These are phyloP conservation scores for Diplosphaera chodatii DNA, from an alignment of 139 green algal genomes.

Conservation along the genomic window DNA sequence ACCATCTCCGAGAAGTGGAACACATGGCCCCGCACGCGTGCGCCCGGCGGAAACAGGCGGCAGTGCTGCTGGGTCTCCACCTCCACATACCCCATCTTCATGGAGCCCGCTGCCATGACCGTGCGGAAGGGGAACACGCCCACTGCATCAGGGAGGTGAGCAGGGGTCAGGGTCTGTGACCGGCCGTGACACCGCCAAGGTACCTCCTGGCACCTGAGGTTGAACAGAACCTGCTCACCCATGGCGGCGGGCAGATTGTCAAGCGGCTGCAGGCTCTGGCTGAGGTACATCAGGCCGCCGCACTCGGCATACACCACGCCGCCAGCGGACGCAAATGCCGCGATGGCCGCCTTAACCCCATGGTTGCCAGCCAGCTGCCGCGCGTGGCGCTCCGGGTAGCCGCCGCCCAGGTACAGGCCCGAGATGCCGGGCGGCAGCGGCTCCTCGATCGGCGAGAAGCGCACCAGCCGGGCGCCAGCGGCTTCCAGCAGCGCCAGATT, in stretches of 20 bases:
- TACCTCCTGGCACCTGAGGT: too few relatives aligned
- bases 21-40: constrained; percentile 58
- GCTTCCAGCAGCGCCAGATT: constrained; percentile 54
- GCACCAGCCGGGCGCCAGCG: constrained; percentile 75
- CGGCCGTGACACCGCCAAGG: too few relatives aligned
- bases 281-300: constrained; percentile 84
- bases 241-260: constrained; percentile 21
- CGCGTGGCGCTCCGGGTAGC: constrained; percentile 64
- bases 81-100: constrained; percentile 66
- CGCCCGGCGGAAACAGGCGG: constrained; percentile 61
- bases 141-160: constrained; percentile 41
- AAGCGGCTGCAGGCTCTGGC: constrained; percentile 42
- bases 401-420: constrained; percentile 81
- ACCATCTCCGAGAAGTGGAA: constrained; percentile 66
- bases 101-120: constrained; percentile 31
- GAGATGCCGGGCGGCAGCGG: constrained; percentile 63
- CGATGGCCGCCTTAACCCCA: constrained; percentile 44
- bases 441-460: constrained; percentile 85
- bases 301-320: constrained; percentile 89
- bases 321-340: constrained; percentile 73
- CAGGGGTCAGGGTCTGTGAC: too few relatives aligned
- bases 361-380: constrained; percentile 62
- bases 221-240: constrained; percentile 14
- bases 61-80: constrained; percentile 42
- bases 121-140: constrained; percentile 85